These are phyloP conservation scores for Wilcoxina mikolae DNA, from an alignment of 495 filamentous ascomycete genomes.

Conservation along the genomic window DNA sequence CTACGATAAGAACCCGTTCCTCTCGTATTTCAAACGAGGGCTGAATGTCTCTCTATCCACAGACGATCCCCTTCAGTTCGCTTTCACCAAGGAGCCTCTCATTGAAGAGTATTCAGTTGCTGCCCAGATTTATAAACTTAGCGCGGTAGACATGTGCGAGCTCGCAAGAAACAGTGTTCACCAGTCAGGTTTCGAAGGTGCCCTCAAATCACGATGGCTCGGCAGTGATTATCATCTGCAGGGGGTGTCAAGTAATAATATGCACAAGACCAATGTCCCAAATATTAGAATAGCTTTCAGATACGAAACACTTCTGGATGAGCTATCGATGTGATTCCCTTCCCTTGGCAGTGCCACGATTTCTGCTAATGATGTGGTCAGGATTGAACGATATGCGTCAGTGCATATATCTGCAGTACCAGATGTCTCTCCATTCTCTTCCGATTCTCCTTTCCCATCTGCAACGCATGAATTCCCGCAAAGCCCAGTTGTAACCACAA, in stretches of 20 bases:
- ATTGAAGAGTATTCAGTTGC: constrained; percentile 98
- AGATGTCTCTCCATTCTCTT: neutral
- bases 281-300: constrained; percentile 80
- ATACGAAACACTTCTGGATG: constrained; percentile 65
- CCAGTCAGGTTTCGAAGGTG: constrained; percentile 85
- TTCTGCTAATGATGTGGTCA: constrained; percentile 18
- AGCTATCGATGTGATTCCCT: constrained; percentile 66
- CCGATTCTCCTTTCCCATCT: neutral
- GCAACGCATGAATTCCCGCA: neutral
- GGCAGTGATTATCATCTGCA: constrained; percentile 57
- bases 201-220: constrained; percentile 80
- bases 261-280: constrained; percentile 91
- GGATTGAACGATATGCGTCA: constrained; percentile 38
- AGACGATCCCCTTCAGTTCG: constrained; percentile 94
- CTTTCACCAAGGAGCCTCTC: constrained; percentile 93
- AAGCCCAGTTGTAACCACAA: neutral
- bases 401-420: neutral
- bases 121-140: constrained; percentile 95
- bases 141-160: constrained; percentile 96
- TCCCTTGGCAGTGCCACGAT: neutral
- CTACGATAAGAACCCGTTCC: constrained; percentile 92
- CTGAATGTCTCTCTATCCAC: constrained; percentile 93
- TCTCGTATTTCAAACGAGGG: constrained; percentile 85
- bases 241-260: constrained; percentile 68
- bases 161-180: constrained; percentile 86